A percentile compares a stretch with the other conserved stretches of the same genome.
Conservation (phyloP, 768 basidiomycete genomes). For the Kwoniella sp. region DNA sequence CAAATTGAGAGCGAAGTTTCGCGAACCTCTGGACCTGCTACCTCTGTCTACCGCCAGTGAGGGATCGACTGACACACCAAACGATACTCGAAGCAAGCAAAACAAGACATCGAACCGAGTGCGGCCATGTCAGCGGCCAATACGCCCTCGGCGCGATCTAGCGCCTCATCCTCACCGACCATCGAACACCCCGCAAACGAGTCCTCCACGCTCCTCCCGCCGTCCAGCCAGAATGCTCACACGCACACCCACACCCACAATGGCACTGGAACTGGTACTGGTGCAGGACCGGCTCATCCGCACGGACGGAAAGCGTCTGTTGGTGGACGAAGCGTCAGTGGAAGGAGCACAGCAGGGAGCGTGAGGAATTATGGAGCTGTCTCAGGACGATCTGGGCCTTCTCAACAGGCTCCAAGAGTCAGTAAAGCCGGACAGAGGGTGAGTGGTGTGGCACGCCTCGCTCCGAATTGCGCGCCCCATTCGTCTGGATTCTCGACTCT, state of each 20-base stretch:
- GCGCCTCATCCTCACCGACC: conserved; percentile 23
- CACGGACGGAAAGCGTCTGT: conserved; percentile 39
- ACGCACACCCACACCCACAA: conserved; percentile 1
- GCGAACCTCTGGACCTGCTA: too few species aligned
- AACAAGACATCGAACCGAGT: too few species aligned
- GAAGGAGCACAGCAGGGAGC: conserved; percentile 39
- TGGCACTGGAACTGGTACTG: not conserved
- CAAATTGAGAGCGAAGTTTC: too few species aligned
- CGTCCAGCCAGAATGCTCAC: conserved; percentile 10
- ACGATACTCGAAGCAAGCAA: too few species aligned
- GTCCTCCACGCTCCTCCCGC: conserved; percentile 43
- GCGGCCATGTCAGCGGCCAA: conserved; percentile 1
- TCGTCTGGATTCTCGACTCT: not conserved
- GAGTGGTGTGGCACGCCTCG: conserved; percentile 16
- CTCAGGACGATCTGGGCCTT: conserved; percentile 32
- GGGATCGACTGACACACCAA: too few species aligned
- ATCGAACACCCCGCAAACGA: conserved; percentile 27
- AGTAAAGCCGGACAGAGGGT: conserved; percentile 51
- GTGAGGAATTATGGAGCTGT: conserved; percentile 42
- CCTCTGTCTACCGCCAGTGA: too few species aligned
- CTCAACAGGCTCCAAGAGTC: conserved; percentile 46
- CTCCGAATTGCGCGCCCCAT: too few species aligned
- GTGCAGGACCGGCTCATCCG: conserved; percentile 14
- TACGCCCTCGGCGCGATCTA: conserved; percentile 12
- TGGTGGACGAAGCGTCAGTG: conserved; percentile 37